Evolutionary conservation across 2,329 filamentous ascomycete species (phyloP).

Genomic region (Dothideomycetidae sp.): DNA sequence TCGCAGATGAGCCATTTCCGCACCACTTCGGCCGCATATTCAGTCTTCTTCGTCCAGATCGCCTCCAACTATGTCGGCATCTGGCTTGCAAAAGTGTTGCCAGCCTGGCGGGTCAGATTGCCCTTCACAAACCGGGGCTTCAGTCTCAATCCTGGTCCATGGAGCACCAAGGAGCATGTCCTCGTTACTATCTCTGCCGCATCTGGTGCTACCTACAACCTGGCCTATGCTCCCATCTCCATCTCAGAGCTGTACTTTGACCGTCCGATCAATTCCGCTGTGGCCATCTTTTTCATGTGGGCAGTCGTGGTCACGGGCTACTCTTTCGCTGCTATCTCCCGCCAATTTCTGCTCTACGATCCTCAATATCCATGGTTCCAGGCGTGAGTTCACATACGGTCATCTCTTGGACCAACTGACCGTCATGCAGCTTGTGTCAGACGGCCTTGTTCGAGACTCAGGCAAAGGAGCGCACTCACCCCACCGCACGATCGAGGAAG

Average conservation of each 20-base stretch:
- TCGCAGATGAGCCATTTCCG: slow-evolving; percentile 43
- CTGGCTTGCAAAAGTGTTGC: slow-evolving; percentile 39
- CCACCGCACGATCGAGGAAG: slow-evolving; percentile 36
- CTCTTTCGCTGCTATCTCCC: slow-evolving; percentile 43
- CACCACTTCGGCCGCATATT: slow-evolving; percentile 44
- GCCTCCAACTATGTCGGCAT: slow-evolving; percentile 41
- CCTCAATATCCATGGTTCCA: slow-evolving; percentile 42
- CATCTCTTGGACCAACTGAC: slow-evolving; percentile 14
- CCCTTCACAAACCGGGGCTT: slow-evolving; percentile 38
- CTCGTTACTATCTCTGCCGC: slow-evolving; percentile 34
- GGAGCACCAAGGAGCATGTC: slow-evolving; percentile 45
- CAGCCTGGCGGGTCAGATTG: slow-evolving; percentile 32
- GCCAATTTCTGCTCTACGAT: slow-evolving; percentile 44
- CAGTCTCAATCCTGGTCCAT: slow-evolving; percentile 42
- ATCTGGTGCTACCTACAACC: slow-evolving; percentile 14
- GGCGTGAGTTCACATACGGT: slow-evolving; percentile 34
- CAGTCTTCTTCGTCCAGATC: slow-evolving; percentile 48
- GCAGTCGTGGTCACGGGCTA: slow-evolving; percentile 45
- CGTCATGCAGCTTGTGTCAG: slow-evolving; percentile 18
- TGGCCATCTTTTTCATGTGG: slow-evolving; percentile 47
- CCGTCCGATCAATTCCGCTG: slow-evolving; percentile 36
- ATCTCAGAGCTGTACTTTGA: slow-evolving; percentile 45
- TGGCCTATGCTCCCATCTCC: slow-evolving; percentile 35
- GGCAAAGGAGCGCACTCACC: slow-evolving; percentile 35
- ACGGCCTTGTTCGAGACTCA: slow-evolving; percentile 46